phyloP scores from a whole-genome alignment of 176 grass and related monocot species.

The Rhynchospora tenuis region DNA sequence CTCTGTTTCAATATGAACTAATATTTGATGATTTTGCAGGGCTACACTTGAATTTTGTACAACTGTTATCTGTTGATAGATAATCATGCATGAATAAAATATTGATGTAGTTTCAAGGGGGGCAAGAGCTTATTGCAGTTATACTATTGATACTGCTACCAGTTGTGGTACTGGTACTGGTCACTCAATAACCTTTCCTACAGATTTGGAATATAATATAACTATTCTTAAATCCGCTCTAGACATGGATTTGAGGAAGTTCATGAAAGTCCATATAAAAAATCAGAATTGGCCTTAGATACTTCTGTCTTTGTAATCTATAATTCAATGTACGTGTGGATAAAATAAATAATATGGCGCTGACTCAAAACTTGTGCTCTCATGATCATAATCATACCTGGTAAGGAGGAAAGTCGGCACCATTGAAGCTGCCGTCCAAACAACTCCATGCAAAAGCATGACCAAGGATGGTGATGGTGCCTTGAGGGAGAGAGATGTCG shows the following conservation, averaged over 20 bases:
- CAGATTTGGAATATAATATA: background rate
- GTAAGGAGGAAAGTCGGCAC: background rate
- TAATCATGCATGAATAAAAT: background rate
- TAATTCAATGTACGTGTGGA: background rate
- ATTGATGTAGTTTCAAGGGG: background rate
- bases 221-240: background rate
- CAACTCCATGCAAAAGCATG: background rate
- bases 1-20: background rate
- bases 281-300: background rate
- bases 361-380: no score
- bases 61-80: background rate
- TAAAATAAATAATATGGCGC: background rate
- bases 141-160: no score
- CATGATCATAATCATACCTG: background rate
- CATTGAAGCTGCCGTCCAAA: background rate
- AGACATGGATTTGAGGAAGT: background rate
- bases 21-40: background rate
- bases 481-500: slow-evolving; percentile 32
- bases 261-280: background rate
- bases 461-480: slow-evolving; percentile 29
- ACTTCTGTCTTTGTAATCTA: background rate
- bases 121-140: no score
- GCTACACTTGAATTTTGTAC: background rate
- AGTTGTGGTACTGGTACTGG: no score
- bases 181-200: no score